Evolutionary conservation across 2,329 filamentous ascomycete genomes (phyloP), one percentile per base, ranked within the genome.

Genomic region (Exutisphaerella laricina): DNA sequence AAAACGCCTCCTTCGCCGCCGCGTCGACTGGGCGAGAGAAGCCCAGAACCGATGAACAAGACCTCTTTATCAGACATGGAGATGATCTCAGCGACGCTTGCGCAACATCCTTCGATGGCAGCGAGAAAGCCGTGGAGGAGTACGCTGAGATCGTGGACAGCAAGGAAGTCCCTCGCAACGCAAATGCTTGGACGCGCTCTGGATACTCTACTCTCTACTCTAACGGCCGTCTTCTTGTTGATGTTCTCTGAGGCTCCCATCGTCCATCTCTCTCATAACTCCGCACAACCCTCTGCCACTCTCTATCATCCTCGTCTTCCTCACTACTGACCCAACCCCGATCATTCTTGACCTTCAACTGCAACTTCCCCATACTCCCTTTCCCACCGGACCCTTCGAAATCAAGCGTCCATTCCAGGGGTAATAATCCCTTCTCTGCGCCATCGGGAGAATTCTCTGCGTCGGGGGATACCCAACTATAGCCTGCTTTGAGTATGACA

Each of bases 401-500:
- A 40, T 67, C 63, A 34, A 73, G 45, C 25, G 48, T 60, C 69
- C 70, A 72, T 4, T 66, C 61, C 26, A 71, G 49, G 23, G 60
- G 60, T 17, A 72, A 49, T 37, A 58, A 53, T 1, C 60, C 58
- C 33, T 65, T 63, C 7, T 48, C 51, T 10, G 58, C 59, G 5
- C 59, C 63, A 20, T 62, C 54, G 1, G 54, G 55, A 12, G 58
- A 54, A 22, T 59, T 54, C 14, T 58, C 54, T 6, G 63, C 63
- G 17, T 68, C 64, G 13, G 63, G 60, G 4, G 63, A 61, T 1
- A 71, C 56, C 70, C 70, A 73, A 4, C 54, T 59, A 39, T 69
- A 72, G 1, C 67, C 66, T 4, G 62, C 57, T 34, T 70, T 70
- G 22, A 72, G 55, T 1, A 70, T 54, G 3, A 71, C 60, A 29